Evolutionary conservation across 345 rosid genomes (phyloP).

Genomic region (Eucalyptus grandis): DNA sequence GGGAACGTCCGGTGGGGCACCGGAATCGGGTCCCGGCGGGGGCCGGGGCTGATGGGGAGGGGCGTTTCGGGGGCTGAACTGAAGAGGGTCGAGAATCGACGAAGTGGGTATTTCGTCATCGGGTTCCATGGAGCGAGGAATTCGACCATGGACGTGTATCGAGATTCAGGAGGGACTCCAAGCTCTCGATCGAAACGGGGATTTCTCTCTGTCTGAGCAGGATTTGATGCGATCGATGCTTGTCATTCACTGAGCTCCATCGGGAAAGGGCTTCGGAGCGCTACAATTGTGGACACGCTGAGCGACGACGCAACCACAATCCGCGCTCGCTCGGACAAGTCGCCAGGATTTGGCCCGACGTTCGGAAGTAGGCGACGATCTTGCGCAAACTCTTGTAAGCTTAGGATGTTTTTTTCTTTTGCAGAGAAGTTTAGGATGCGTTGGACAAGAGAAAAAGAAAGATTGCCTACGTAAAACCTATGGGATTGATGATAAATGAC

Average conservation of each 20-base stretch:
- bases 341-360: no score
- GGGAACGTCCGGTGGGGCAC: constrained; percentile 57
- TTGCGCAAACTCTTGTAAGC: no score
- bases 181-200: not conserved
- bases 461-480: no score
- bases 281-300: no score
- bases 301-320: no score
- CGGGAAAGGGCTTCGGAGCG: no score
- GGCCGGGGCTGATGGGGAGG: not conserved
- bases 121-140: not conserved
- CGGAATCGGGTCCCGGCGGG: constrained; percentile 22
- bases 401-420: no score
- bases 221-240: not conserved
- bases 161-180: not conserved
- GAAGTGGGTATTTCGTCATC: not conserved
- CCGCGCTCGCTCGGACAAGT: no score
- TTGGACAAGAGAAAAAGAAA: no score
- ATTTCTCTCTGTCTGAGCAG: not conserved
- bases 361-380: no score
- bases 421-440: no score
- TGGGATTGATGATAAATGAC: no score
- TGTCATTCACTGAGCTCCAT: not conserved
- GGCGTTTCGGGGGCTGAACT: not conserved
- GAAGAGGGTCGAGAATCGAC: not conserved
- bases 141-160: not conserved